Base-by-base conservation (phyloP, 164 flowering plant species). In the Stephania yunnanensis region DNA sequence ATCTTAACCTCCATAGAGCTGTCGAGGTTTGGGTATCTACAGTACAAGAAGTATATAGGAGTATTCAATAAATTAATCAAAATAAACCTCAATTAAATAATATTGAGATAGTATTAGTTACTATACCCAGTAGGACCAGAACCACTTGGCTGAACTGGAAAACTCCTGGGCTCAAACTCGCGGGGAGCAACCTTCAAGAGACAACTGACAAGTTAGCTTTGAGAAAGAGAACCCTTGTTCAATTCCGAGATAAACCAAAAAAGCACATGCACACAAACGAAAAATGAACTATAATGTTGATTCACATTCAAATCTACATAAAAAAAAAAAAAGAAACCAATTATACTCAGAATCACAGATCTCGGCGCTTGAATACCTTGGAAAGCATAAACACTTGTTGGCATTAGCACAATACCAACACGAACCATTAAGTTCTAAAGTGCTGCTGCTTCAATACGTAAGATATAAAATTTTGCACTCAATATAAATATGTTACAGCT, bases 101-200 rank as follows among this genome's bases (percentile, higher is more conserved):
- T 30, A 46, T 7, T 42, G n/a, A 30, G 71, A 64, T 15, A 45
- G 20, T 53, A 48, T 53, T 36, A 52, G 73, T 53, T 65, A 74
- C 55, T 75, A 42, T 86, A 89, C 92, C 87, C 77, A 63, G 85
- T 20, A 71, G 83, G 84, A 78, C 80, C 77, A 63, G 85, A n/a
- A 74, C 82, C 85, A 80, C 80, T 66, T 67, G 90, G 72, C 17
- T 83, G 87, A 72, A 75, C 76, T 55, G 86, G 89, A 84, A 85
- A 87, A 76, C 76, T 80, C 50, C 73, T 85, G 71, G 78, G 69
- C 73, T 81, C 86, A 75, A 80, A 84, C 63, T 82, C 87, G 31
- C 64, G 82, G 30, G 75, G 74, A 67, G 73, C 79, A 70, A 82
- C 88, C 90, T 87, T 71, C 72, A 82, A 74, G 77, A 30, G 0